A percentile compares a stretch with the other conserved stretches of the same genome.
Evolutionary conservation across 306 rosid species (phyloP).

Genomic region (Canavalia gladiata): DNA sequence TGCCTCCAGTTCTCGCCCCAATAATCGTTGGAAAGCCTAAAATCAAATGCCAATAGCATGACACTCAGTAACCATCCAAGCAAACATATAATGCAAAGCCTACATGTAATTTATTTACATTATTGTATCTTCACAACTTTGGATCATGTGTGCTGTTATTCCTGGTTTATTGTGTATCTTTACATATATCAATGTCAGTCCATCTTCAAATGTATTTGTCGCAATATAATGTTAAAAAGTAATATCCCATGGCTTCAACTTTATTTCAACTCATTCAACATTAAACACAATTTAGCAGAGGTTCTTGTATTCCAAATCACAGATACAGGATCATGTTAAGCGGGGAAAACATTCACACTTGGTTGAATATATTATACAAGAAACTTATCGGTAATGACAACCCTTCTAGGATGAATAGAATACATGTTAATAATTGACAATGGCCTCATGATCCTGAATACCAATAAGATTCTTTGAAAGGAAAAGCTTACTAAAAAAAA

Average conservation of each 20-base stretch:
- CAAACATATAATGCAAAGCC: not conserved
- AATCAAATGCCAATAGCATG: constrained; percentile 33
- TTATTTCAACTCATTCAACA: not conserved
- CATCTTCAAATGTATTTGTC: not conserved
- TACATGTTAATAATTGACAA: too few species aligned
- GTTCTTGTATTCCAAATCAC: too few species aligned
- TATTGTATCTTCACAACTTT: not conserved
- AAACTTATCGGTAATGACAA: too few species aligned
- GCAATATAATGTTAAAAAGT: not conserved
- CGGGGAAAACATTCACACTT: too few species aligned
- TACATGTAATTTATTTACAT: not conserved
- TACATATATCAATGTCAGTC: not conserved
- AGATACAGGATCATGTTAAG: too few species aligned
- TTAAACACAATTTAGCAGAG: not conserved
- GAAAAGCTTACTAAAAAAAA: too few species aligned
- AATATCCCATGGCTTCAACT: not conserved
- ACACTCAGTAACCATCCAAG: constrained; percentile 7
- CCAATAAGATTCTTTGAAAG: too few species aligned
- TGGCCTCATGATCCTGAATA: too few species aligned
- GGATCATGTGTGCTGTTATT: not conserved
- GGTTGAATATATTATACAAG: too few species aligned
- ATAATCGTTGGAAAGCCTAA: constrained; percentile 75
- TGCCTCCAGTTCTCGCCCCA: constrained; percentile 87
- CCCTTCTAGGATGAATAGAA: too few species aligned
- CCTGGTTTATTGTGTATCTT: not conserved